Base-by-base conservation (phyloP, 495 filamentous ascomycete species). In the Tuber magnatum region DNA sequence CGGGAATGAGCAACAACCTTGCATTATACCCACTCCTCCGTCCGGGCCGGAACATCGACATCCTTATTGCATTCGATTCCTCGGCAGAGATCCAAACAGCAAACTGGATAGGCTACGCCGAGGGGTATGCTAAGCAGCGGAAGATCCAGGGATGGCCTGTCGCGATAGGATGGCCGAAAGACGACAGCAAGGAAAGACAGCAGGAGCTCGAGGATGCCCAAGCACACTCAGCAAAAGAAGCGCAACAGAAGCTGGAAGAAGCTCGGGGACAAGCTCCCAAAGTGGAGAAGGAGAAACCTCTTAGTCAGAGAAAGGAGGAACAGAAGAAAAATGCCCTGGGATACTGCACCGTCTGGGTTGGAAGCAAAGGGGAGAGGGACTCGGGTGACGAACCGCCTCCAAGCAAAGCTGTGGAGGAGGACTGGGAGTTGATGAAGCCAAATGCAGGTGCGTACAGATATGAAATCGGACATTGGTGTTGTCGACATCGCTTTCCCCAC, bases 1-100 rank as follows among this genome's bases (percentile, higher is more conserved):
- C 95, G 9, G 95, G 95, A 20, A 99, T 99, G 94, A 93, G 91
- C 71, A 98, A 98, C 82, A 99, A 99, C 79, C 87, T 99, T 5
- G 94, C 95, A 7, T 92, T 97, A 41, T 99, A 99, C 83, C 95
- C 95, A 0, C 87, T 98, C 9, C 89, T 99, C 39, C 88, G 95
- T 32, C 93, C 92, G 0, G 94, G 93, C 5, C 87, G 95, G 41
- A 89, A 95, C 77, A 90, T 98, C 28, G 95, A 99, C 80, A 87
- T 99, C 61, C 85, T 99, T n/a, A 88, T 99, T 38, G 91, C 92
- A 28, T 96, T 97, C 79, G 93, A 97, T 82, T 91, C 91, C 1
- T 92, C 90, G 9, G 92, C 93, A 44, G 92, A 96, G 74, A 90
- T 94, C 72, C 91, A 91, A 80, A 91, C 89, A 40, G 92, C 94